A percentile compares a stretch with the other conserved stretches of the same genome.
Evolutionary conservation across 441 rosid species (phyloP).

Genomic region (Gossypium trilobum): DNA sequence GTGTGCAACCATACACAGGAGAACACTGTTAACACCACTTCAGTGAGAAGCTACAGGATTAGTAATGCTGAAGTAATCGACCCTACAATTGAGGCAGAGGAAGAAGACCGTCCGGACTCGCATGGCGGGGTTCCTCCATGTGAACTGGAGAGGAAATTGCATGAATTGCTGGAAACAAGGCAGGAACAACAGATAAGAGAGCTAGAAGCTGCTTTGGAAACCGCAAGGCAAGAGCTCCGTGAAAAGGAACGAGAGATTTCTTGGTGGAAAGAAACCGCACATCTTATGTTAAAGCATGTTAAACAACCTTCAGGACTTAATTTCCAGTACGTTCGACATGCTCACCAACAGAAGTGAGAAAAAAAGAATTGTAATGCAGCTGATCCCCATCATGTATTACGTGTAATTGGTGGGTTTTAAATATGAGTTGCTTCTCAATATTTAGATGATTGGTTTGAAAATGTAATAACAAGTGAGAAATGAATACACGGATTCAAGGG

Average conservation of each 20-base stretch:
- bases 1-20: neutral
- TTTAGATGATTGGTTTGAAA: neutral
- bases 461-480: neutral
- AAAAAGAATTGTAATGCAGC: neutral
- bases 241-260: constrained; percentile 58
- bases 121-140: constrained; percentile 45
- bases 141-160: constrained; percentile 60
- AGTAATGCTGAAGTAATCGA: constrained; percentile 41
- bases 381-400: constrained; percentile 2
- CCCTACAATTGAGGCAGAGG: constrained; percentile 14
- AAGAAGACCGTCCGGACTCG: constrained; percentile 20
- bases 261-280: constrained; percentile 75
- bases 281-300: constrained; percentile 37
- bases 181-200: constrained; percentile 62
- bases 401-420: neutral
- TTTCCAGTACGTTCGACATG: constrained; percentile 1
- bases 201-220: constrained; percentile 49
- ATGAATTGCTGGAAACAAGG: constrained; percentile 52
- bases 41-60: constrained; percentile 14
- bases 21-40: constrained; percentile 10
- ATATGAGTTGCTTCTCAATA: neutral
- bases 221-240: constrained; percentile 31
- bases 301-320: constrained; percentile 26
- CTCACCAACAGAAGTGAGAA: constrained; percentile 19
- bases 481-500: neutral